Evolutionary conservation across 805 yeast species (phyloP), one percentile per base, ranked within the genome.

Genomic region (Cyberlindnera maritima): DNA sequence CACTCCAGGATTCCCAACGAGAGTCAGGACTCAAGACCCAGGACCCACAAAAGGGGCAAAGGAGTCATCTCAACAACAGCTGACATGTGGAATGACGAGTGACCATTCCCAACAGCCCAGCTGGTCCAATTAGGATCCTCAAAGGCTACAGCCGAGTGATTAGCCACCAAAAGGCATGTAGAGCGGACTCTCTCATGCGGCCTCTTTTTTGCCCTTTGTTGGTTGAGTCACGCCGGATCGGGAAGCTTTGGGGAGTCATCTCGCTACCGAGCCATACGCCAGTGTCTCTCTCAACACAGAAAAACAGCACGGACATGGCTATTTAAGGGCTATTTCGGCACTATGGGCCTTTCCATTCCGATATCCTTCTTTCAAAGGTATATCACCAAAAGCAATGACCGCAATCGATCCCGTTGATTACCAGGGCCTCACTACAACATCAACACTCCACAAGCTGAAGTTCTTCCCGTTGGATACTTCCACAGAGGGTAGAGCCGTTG

Each of bases 391-490:
- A 28, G 11, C 4, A 14, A 19, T 19, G 23, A 18, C 14, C 5
- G 10, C 17, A 4, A 34, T 34, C 11, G 37, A 34, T 6, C 12
- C 8, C 12, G 21, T 25, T 11, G 37, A 34, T 25, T 40, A 40
- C n/a, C 21, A 32, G 10, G 43, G 43, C 10, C 35, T 40, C 8
- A 19, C 43, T 4, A 40, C 37, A 12, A 21, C 43, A 10, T 18
- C 23, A 5, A 40, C 43, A 9, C 35, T 40, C 15, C 43, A 40
- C 31, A 32, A 33, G 9, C 43, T 40, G 12, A 21, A 32, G 17
- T 14, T 40, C 18, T 26, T 20, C 31, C 18, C 32, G 3, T 14
- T 40, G 33, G 21, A n/a, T 19, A 10, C 34, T 8, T 14, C 37
- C 13, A 12, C 25, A 3, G 32, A 33, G 10, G 21, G 23, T 3